These are phyloP conservation scores for Tetrahymena borealis DNA, from an alignment of 73 alveolate genomes.

Conservation along the genomic window DNA sequence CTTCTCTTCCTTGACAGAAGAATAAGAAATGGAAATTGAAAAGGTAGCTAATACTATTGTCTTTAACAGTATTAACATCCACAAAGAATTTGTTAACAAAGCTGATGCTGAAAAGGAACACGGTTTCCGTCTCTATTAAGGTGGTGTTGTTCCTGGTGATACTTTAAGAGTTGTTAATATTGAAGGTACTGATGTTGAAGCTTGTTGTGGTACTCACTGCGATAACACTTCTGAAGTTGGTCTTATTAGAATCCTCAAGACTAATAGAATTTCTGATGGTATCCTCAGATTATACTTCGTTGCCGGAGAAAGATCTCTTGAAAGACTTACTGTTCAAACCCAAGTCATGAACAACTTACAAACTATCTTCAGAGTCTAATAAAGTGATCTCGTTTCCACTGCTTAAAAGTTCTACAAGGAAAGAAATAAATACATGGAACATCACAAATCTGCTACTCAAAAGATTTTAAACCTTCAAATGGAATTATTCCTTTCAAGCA, in stretches of 20 bases:
- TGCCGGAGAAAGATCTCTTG: constrained; percentile 92
- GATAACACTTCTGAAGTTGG: constrained; percentile 98
- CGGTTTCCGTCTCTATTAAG: constrained; percentile 94
- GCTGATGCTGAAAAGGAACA: constrained; percentile 95
- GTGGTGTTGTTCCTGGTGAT: constrained; percentile 99
- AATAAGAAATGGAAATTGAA: constrained; percentile 90
- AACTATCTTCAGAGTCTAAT: constrained; percentile 82
- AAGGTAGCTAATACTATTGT: constrained; percentile 90
- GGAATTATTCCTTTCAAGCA: constrained; percentile 46
- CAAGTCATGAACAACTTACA: constrained; percentile 62
- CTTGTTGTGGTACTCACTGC: constrained; percentile 99
- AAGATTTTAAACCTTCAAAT: constrained; percentile 71
- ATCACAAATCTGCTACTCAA: constrained; percentile 62
- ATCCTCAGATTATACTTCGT: constrained; percentile 95
- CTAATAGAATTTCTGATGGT: constrained; percentile 95
- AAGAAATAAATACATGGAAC: constrained; percentile 64
- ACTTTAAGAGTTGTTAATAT: constrained; percentile 93
- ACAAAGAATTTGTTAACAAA: constrained; percentile 88
- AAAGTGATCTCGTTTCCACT: constrained; percentile 73
- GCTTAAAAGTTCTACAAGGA: constrained; percentile 88
- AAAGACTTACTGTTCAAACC: constrained; percentile 72
- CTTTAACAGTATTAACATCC: constrained; percentile 67
- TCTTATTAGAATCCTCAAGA: constrained; percentile 83
- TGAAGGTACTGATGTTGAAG: constrained; percentile 95
- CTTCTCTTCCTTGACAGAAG: constrained; percentile 83